Evolutionary conservation across 2,329 filamentous ascomycete species (phyloP).

Genomic region (Paecilomyces dactylethromorphus): DNA sequence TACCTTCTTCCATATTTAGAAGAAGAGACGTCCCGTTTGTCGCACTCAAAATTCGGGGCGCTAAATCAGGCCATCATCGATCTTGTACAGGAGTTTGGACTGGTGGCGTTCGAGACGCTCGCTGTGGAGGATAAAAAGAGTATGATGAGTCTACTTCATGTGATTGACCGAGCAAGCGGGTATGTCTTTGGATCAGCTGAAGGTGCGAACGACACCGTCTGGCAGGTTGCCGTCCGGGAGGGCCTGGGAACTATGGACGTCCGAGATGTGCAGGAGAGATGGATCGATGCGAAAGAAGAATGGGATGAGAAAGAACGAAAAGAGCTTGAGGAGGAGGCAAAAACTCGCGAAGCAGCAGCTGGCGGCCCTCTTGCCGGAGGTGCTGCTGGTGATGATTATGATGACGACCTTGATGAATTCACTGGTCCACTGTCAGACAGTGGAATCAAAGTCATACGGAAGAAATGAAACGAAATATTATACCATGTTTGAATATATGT

Average conservation of each 20-base stretch:
- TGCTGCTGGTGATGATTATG: constrained; percentile 20
- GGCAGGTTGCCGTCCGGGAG: constrained; percentile 87
- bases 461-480: constrained; percentile 45
- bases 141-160: constrained; percentile 85
- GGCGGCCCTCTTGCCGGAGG: constrained; percentile 13
- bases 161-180: constrained; percentile 85
- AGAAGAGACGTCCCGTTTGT: constrained; percentile 64
- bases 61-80: constrained; percentile 82
- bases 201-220: constrained; percentile 92
- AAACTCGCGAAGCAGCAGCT: constrained; percentile 36
- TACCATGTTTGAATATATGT: constrained; percentile 14
- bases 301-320: constrained; percentile 74
- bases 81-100: constrained; percentile 79
- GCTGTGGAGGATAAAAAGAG: constrained; percentile 95
- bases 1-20: constrained; percentile 77
- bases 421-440: constrained; percentile 46
- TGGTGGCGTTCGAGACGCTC: constrained; percentile 87
- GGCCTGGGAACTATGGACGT: constrained; percentile 67
- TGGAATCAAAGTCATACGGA: constrained; percentile 67
- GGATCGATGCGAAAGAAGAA: constrained; percentile 84
- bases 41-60: constrained; percentile 69
- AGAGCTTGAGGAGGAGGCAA: constrained; percentile 69
- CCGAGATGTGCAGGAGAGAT: constrained; percentile 87
- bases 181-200: constrained; percentile 89
- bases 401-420: constrained; percentile 30